Conservation (phyloP, 345 rosid species). For the Noccaea caerulescens region DNA sequence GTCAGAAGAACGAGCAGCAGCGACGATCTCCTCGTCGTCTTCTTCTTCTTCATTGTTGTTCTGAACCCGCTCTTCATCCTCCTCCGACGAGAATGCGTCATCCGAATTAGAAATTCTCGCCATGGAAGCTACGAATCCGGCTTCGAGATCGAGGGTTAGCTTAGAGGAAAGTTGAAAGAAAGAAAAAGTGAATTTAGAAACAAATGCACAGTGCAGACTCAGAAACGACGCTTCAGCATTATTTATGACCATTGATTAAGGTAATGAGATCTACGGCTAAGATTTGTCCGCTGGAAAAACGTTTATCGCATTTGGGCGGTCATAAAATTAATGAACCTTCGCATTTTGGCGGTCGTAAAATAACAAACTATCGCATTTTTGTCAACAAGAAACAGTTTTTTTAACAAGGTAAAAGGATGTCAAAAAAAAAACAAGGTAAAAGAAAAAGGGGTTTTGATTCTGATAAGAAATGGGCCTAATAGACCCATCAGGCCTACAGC, state of each 20-base stretch:
- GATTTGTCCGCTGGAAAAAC: too few relatives aligned
- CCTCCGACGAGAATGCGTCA: constrained; percentile 60
- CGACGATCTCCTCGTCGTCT: constrained; percentile 91
- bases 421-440: too few relatives aligned
- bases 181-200: not conserved
- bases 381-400: too few relatives aligned
- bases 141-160: constrained; percentile 32
- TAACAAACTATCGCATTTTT: too few relatives aligned
- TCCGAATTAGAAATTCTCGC: constrained; percentile 65
- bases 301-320: too few relatives aligned
- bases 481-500: not conserved
- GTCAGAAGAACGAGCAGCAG: constrained; percentile 82
- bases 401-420: too few relatives aligned
- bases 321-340: too few relatives aligned
- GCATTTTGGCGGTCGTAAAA: too few relatives aligned
- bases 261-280: constrained; percentile 9
- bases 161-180: not conserved
- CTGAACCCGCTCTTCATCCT: constrained; percentile 60
- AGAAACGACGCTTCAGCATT: constrained; percentile 10
- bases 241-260: constrained; percentile 18
- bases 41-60: constrained; percentile 63
- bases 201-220: not conserved
- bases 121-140: constrained; percentile 55
- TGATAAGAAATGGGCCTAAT: not conserved
- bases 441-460: too few relatives aligned